A percentile compares a stretch with the other conserved stretches of the same genome.
phyloP scores from a whole-genome alignment of 495 filamentous ascomycete genomes.

The Penicillium nucicola region DNA sequence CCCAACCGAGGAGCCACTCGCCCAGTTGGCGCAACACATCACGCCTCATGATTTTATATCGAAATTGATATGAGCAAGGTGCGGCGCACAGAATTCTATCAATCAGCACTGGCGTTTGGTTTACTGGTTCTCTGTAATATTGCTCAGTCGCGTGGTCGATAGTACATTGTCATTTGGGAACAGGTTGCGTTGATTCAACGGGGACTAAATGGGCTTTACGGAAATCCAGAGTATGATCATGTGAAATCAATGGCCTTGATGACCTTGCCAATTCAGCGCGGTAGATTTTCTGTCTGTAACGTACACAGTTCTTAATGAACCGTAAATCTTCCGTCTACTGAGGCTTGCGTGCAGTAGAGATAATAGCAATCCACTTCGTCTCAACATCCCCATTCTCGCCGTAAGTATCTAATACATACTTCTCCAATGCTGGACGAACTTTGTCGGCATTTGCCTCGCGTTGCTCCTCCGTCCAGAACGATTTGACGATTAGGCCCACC shows the following conservation, averaged over 20 bases:
- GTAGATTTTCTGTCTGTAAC: neutral
- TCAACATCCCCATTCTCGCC: constrained; percentile 26
- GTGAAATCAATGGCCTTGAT: constrained; percentile 26
- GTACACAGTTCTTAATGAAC: neutral
- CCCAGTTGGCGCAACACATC: constrained; percentile 33
- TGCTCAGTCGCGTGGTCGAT: constrained; percentile 22
- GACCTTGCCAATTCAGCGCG: constrained; percentile 9
- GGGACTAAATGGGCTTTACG: constrained; percentile 20
- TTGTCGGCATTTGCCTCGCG: constrained; percentile 18
- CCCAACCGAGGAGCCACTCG: constrained; percentile 35
- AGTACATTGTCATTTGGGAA: constrained; percentile 25
- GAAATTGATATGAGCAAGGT: constrained; percentile 1
- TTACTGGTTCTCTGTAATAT: constrained; percentile 29
- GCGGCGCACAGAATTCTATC: constrained; percentile 11
- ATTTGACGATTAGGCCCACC: constrained; percentile 17
- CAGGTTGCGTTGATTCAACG: constrained; percentile 29
- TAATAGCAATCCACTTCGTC: constrained; percentile 32
- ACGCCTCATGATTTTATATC: constrained; percentile 35
- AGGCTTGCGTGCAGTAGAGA: constrained; percentile 33
- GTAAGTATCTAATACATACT: constrained; percentile 30
- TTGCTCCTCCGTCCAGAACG: constrained; percentile 36
- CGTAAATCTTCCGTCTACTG: neutral
- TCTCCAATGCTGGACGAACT: constrained; percentile 22
- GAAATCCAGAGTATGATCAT: constrained; percentile 26
- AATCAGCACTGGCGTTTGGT: constrained; percentile 38